phyloP scores from a whole-genome alignment of 176 grass and related monocot species.

The Aegilops longissima region DNA sequence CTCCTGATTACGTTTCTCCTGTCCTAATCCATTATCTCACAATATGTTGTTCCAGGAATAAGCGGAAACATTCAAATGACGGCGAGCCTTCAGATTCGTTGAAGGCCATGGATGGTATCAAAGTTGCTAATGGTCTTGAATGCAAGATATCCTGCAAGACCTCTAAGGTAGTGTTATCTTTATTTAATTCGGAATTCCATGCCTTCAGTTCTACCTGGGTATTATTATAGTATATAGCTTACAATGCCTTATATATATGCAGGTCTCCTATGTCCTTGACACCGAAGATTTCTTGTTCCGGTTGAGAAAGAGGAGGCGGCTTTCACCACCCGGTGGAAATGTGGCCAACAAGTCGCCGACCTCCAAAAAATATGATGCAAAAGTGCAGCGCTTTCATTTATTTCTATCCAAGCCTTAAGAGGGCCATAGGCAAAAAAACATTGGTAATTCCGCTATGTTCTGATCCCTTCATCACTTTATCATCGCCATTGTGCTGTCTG shows the following conservation, averaged over 20 bases:
- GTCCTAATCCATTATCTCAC: neutral
- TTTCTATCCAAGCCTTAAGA: slow-evolving; percentile 62
- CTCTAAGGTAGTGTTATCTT: slow-evolving; percentile 57
- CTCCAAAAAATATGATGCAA: slow-evolving; percentile 39
- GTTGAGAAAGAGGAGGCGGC: slow-evolving; percentile 51
- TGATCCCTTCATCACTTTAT: neutral
- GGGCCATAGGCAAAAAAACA: slow-evolving; percentile 25
- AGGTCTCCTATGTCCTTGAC: slow-evolving; percentile 92
- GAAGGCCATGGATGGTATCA: slow-evolving; percentile 63
- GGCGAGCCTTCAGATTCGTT: slow-evolving; percentile 54
- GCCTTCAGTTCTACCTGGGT: neutral
- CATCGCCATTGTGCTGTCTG: neutral
- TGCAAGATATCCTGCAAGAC: slow-evolving; percentile 90
- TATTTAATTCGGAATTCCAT: neutral
- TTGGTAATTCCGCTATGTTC: slow-evolving; percentile 50
- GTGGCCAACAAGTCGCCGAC: slow-evolving; percentile 23
- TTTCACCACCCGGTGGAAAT: slow-evolving; percentile 2
- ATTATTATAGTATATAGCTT: neutral
- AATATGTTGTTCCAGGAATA: slow-evolving; percentile 60
- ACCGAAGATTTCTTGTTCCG: slow-evolving; percentile 94
- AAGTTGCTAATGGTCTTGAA: slow-evolving; percentile 84
- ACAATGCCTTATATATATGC: slow-evolving; percentile 1
- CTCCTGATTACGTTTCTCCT: slow-evolving; percentile 11
- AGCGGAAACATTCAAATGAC: slow-evolving; percentile 54
- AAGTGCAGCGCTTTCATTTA: slow-evolving; percentile 71